Evolutionary conservation across 768 basidiomycete species (phyloP).

Genomic region (Boletus speciosus): DNA sequence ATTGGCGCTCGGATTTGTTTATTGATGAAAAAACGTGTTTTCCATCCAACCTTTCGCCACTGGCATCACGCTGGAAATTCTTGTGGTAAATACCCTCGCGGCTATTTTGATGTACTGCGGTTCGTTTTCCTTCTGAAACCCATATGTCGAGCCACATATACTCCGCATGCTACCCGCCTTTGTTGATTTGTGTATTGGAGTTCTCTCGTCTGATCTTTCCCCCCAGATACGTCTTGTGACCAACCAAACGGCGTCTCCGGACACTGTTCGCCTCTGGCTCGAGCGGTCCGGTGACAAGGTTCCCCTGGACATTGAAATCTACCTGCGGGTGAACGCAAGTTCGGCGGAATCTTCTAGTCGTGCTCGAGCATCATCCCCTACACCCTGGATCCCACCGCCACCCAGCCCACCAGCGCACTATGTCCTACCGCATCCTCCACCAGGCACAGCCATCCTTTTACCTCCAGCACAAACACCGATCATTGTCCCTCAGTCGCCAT

Average conservation of each 20-base stretch:
- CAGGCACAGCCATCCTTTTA: conserved; percentile 28
- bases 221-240: conserved; percentile 70
- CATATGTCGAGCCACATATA: neutral
- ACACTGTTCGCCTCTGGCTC: conserved; percentile 79
- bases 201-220: neutral
- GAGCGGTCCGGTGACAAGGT: conserved; percentile 70
- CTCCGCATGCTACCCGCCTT: conserved; percentile 1
- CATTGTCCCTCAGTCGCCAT: conserved; percentile 44
- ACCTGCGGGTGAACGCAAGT: conserved; percentile 50
- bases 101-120: neutral
- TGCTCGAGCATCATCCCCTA: conserved; percentile 28
- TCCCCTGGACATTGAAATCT: conserved; percentile 79
- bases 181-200: neutral
- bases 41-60: neutral
- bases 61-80: neutral
- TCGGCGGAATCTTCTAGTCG: conserved; percentile 23
- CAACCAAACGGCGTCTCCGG: conserved; percentile 64
- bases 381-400: conserved; percentile 30
- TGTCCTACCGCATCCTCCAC: conserved; percentile 32
- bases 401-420: conserved; percentile 37
- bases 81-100: conserved; percentile 2
- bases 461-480: conserved; percentile 43
- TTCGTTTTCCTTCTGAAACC: neutral
- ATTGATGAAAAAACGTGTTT: conserved; percentile 17
- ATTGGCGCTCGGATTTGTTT: conserved; percentile 18